Evolutionary conservation across 163 green algal species (phyloP).

Genomic region (Chlamydomonas reinhardtii): DNA sequence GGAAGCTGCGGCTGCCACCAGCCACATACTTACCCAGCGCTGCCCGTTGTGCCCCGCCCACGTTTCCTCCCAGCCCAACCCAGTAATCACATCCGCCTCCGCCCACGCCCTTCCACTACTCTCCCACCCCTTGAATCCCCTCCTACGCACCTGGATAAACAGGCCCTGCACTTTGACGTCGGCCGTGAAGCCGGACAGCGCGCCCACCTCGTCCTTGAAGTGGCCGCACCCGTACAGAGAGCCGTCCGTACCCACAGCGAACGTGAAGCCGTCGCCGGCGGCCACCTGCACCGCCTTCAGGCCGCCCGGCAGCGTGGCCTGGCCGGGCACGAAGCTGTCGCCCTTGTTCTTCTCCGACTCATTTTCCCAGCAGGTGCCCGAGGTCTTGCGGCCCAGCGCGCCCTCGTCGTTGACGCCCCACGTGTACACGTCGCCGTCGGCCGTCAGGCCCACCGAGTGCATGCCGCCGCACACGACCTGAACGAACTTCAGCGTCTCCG

Average conservation of each 20-base stretch:
- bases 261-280: constrained; percentile 89
- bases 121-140: no score
- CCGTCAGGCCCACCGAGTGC: constrained; percentile 87
- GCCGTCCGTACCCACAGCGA: constrained; percentile 76
- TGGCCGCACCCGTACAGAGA: constrained; percentile 86
- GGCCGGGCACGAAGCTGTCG: constrained; percentile 33
- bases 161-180: constrained; percentile 67
- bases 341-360: constrained; percentile 30
- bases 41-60: no score
- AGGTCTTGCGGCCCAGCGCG: constrained; percentile 81
- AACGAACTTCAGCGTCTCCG: constrained; percentile 60
- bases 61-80: no score
- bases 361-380: constrained; percentile 64
- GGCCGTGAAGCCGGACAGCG: constrained; percentile 80
- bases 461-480: constrained; percentile 89
- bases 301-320: constrained; percentile 18
- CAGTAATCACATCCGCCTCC: no score
- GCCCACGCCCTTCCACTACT: no score
- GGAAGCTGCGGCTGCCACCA: no score
- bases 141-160: constrained; percentile 44
- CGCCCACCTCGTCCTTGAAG: constrained; percentile 82
- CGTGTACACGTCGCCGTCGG: constrained; percentile 76
- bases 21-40: no score
- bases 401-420: constrained; percentile 97
- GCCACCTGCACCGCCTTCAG: constrained; percentile 55